Base-by-base conservation (phyloP, 1,284 basidiomycete species). In the Rhodotorula sp. region DNA sequence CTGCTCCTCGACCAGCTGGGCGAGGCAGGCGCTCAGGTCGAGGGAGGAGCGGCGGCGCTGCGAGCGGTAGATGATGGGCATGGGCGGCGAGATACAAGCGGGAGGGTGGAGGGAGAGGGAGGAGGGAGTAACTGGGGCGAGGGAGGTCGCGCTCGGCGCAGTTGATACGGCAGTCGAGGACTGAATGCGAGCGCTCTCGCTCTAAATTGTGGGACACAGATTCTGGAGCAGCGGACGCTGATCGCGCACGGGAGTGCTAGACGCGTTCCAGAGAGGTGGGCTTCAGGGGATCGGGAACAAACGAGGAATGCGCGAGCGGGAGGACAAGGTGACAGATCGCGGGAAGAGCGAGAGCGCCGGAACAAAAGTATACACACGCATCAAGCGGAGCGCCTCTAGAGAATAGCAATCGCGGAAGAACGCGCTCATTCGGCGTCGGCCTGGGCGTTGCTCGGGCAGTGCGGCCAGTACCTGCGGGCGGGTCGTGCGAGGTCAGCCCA, bases 391-490 rank as follows among this genome's bases (percentile, higher is more conserved):
- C 17, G n/a, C 17, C 53, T 13, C 15, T 32, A 36, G 9, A 36
- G 34, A 55, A 12, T 34, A 17, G n/a, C n/a, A 21, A 17, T 21
- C 7, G 9, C 51, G n/a, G n/a, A 32, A 29, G 9, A 19, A 53
- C n/a, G 22, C 22, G 51, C 15, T 6, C 22, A 25, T 7, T 10
- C 21, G 27, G 37, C 37, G 25, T 36, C 55, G 25, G 6, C 22
- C 5, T 34, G 5, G 29, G 29, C 46, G 50, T 13, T 29, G n/a
- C 15, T 32, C 32, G 53, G 25, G 12, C 61, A n/a, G 44, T 70
- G 58, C 19, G 68, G 68, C 68, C 68, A 70, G 46, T 70, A 70
- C 68, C 68, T 70, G 57, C 54, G 25, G 7, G 7, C 9, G 4
- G 27, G 10, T 37, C 1, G 1, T 25, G 6, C 27, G 27, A 19